Percentiles rank a stretch among this genome's conserved stretches.
These are phyloP conservation scores for Takashimella koratensis DNA, from an alignment of 1,284 basidiomycete genomes.

Conservation along the genomic window DNA sequence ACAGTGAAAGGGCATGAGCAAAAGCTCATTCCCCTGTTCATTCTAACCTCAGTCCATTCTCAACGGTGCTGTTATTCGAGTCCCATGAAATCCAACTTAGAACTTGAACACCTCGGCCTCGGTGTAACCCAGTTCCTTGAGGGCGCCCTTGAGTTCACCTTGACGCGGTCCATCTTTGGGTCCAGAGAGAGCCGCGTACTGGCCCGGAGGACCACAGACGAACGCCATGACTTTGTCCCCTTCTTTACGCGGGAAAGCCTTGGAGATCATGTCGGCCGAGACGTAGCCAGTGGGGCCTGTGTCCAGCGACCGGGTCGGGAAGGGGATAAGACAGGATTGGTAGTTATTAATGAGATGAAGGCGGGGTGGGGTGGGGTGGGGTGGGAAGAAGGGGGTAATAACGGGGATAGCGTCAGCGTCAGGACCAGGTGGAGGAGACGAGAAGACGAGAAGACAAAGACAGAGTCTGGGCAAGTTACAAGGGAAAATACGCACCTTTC, in stretches of 20 bases:
- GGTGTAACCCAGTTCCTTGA: constrained; percentile 83
- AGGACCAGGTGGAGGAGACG: too few species aligned
- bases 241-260: constrained; percentile 60
- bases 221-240: constrained; percentile 83
- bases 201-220: constrained; percentile 87
- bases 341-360: too few species aligned
- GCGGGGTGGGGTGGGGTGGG: too few species aligned
- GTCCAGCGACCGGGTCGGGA: background rate
- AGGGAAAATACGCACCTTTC: constrained; percentile 54
- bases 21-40: too few species aligned
- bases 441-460: background rate
- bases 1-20: too few species aligned
- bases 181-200: constrained; percentile 69
- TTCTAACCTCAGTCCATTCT: too few species aligned
- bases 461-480: background rate
- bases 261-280: constrained; percentile 64
- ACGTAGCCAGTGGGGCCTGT: constrained; percentile 69
- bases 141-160: constrained; percentile 72
- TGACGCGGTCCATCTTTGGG: constrained; percentile 64
- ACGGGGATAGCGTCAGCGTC: too few species aligned
- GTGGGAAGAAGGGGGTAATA: too few species aligned
- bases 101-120: constrained; percentile 60
- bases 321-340: too few species aligned
- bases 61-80: too few species aligned
- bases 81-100: too few species aligned